Conservation (phyloP, 2,329 filamentous ascomycete genomes). For the Stagonosporopsis chrysanthemi region DNA sequence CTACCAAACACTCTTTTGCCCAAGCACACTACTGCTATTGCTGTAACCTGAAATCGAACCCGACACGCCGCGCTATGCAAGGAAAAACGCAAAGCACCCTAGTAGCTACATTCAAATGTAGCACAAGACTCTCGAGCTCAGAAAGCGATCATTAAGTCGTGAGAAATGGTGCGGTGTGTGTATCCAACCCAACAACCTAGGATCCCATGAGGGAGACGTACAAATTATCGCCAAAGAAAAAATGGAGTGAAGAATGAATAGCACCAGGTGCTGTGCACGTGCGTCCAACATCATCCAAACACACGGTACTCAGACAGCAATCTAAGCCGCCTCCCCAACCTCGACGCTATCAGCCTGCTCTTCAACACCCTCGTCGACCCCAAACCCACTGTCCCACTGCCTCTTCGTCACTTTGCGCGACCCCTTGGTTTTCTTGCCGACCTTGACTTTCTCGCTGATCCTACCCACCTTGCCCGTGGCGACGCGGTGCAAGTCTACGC, state of each 20-base stretch:
- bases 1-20: neutral
- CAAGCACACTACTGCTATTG: neutral
- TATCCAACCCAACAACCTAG: too few relatives aligned
- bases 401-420: slow-evolving; percentile 37
- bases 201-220: neutral
- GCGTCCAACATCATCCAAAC: neutral
- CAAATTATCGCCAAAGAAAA: slow-evolving; percentile 3
- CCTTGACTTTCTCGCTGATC: slow-evolving; percentile 42
- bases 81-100: neutral
- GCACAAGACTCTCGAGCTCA: too few relatives aligned
- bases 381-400: slow-evolving; percentile 46
- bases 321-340: slow-evolving; percentile 16
- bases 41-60: neutral
- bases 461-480: slow-evolving; percentile 40
- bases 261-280: neutral
- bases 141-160: too few relatives aligned
- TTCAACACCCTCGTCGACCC: slow-evolving; percentile 34
- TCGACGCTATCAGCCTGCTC: slow-evolving; percentile 14
- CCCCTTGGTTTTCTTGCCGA: slow-evolving; percentile 41
- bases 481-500: slow-evolving; percentile 38
- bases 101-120: too few relatives aligned
- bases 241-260: neutral
- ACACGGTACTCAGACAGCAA: slow-evolving; percentile 1
- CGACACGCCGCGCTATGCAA: slow-evolving; percentile 20
- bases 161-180: too few relatives aligned